Percentiles rank a stretch among this genome's conserved stretches.
Evolutionary conservation across 2,329 filamentous ascomycete species (phyloP).

Genomic region (Colletotrichum magnum): DNA sequence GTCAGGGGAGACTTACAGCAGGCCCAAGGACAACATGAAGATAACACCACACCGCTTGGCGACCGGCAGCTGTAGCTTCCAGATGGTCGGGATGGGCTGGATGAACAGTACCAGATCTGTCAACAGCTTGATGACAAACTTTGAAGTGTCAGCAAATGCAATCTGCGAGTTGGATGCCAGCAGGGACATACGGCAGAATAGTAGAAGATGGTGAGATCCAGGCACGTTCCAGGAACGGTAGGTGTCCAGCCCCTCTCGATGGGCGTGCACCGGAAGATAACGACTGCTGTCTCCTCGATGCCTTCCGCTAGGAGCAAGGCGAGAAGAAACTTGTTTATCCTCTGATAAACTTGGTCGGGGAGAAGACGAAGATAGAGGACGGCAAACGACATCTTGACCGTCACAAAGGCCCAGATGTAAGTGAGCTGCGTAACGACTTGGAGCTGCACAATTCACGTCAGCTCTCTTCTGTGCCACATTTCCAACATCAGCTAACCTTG

Average conservation of each 20-base stretch:
- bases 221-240: slow-evolving; percentile 33
- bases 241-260: slow-evolving; percentile 41
- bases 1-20: slow-evolving; percentile 41
- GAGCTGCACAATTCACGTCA: slow-evolving; percentile 10
- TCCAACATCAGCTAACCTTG: slow-evolving; percentile 8
- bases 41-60: slow-evolving; percentile 47
- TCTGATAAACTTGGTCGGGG: slow-evolving; percentile 32
- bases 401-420: slow-evolving; percentile 41
- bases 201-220: slow-evolving; percentile 48
- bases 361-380: slow-evolving; percentile 40
- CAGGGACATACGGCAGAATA: slow-evolving; percentile 27
- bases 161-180: background rate
- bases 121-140: slow-evolving; percentile 52
- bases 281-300: slow-evolving; percentile 38
- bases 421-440: slow-evolving; percentile 41
- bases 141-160: background rate
- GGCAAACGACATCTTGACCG: slow-evolving; percentile 40
- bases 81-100: slow-evolving; percentile 55
- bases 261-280: slow-evolving; percentile 41
- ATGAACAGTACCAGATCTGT: slow-evolving; percentile 54
- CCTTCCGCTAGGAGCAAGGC: slow-evolving; percentile 37
- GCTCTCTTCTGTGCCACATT: background rate
- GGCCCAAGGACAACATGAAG: slow-evolving; percentile 47
- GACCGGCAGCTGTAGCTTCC: slow-evolving; percentile 51
- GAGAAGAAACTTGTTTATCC: slow-evolving; percentile 39